phyloP scores from a whole-genome alignment of 495 filamentous ascomycete species.

The Talaromyces ruber region DNA sequence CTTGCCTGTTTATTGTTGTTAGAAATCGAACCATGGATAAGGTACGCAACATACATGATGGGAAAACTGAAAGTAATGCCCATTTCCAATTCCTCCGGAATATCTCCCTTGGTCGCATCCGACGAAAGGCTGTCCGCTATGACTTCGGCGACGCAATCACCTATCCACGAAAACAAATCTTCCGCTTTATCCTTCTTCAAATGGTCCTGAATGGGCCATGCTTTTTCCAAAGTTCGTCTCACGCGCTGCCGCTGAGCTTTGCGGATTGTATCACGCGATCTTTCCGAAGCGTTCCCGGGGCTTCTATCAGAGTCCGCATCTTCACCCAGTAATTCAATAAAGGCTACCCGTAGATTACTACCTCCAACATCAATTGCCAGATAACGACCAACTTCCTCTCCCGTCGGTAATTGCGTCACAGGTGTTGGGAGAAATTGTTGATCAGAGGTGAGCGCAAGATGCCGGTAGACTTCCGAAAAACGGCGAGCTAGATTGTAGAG shows the following conservation, averaged over 20 bases:
- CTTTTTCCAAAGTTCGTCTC: constrained; percentile 54
- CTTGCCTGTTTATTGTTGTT: constrained; percentile 46
- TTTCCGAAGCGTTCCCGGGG: constrained; percentile 26
- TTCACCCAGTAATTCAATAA: constrained; percentile 59
- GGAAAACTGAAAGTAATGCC: constrained; percentile 86
- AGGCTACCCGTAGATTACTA: constrained; percentile 71
- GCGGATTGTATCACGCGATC: constrained; percentile 31
- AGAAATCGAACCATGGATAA: neutral
- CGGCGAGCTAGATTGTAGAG: constrained; percentile 53
- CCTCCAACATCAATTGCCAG: constrained; percentile 77
- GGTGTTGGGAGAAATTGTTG: constrained; percentile 75
- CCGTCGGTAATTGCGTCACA: constrained; percentile 60
- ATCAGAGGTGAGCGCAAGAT: constrained; percentile 55
- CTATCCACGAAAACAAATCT: constrained; percentile 72
- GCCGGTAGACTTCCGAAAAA: constrained; percentile 51
- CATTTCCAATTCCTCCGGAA: constrained; percentile 55
- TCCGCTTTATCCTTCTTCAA: constrained; percentile 71
- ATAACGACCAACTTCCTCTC: constrained; percentile 58
- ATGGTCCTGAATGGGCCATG: constrained; percentile 73
- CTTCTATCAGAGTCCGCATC: constrained; percentile 26
- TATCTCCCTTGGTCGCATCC: constrained; percentile 30
- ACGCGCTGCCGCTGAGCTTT: constrained; percentile 43
- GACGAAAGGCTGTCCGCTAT: constrained; percentile 45
- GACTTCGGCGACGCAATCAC: constrained; percentile 64
- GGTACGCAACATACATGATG: constrained; percentile 51